phyloP scores from a whole-genome alignment of 768 basidiomycete genomes.

The Russula sp. region DNA sequence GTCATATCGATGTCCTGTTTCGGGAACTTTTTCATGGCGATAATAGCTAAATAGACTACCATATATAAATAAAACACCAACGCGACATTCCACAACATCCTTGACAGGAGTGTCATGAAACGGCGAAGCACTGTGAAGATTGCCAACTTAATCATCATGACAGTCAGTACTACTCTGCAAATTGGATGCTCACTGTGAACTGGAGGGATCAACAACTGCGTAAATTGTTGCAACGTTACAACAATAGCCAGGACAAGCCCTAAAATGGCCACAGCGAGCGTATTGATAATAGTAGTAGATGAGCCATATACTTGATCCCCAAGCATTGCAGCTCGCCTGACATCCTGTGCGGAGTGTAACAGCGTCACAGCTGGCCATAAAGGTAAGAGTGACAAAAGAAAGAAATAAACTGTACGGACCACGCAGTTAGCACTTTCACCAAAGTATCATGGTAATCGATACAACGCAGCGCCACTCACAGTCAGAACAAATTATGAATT shows the following conservation, averaged over 20 bases:
- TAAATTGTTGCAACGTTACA: neutral
- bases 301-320: neutral
- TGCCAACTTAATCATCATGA: no score
- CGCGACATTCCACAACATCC: no score
- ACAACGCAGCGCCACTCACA: neutral
- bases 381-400: neutral
- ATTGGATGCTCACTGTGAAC: no score
- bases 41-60: no score
- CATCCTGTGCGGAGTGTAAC: neutral
- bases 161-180: no score
- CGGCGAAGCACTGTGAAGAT: no score
- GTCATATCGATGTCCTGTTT: no score
- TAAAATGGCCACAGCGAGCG: neutral
- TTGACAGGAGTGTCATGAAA: no score
- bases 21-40: no score
- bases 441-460: neutral
- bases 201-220: neutral
- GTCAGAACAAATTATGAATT: neutral
- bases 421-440: neutral
- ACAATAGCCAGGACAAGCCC: neutral
- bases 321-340: neutral
- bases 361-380: neutral
- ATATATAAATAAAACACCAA: no score
- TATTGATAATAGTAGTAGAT: no score
- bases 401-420: neutral